Evolutionary conservation across 1,139 yeast species (phyloP), one percentile per base, ranked within the genome.

Genomic region (Candida frijolesensis): DNA sequence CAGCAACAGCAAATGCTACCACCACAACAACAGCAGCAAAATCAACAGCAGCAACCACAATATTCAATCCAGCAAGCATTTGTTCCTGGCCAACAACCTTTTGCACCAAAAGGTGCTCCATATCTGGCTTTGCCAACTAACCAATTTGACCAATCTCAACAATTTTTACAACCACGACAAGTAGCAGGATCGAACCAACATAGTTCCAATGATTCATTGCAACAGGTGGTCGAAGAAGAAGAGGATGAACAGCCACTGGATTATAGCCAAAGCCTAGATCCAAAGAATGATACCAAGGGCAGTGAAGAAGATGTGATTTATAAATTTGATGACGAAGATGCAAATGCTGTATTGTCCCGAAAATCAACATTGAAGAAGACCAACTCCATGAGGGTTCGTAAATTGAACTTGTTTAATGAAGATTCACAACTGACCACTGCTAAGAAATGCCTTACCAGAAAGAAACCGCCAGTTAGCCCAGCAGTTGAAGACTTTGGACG

Each of bases 311-410:
- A 68, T 40, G 69, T 63, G 5, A 67, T 69, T 6, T 72, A 72
- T 57, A 62, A 66, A 19, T 68, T 70, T 48, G 74, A 69, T 9
- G 65, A 62, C 15, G 66, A 65, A 9, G 65, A 62, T 12, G 61
- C 57, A n/a, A 30, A 59, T 16, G 66, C 65, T 1, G 60, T 64
- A 18, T 52, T 72, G n/a, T 72, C 79, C 2, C 59, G 79, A 46
- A 73, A 71, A 47, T 71, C 78, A 2, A 74, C 79, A 1, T 55
- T 74, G 42, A 72, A 70, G 52, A 72, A 73, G 52, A 64, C 74
- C 29, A 73, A 74, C 53, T 75, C 80, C 6, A 70, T 72, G 71
- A 68, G 76, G 47, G 69, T 76, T 38, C 61, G 80, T n/a, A 76
- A 74, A 51, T 63, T 76, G 44, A 71, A 76, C 51, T 61, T 76